Conservation (phyloP, 1,139 yeast species). For the Meyerozyma sp. region DNA sequence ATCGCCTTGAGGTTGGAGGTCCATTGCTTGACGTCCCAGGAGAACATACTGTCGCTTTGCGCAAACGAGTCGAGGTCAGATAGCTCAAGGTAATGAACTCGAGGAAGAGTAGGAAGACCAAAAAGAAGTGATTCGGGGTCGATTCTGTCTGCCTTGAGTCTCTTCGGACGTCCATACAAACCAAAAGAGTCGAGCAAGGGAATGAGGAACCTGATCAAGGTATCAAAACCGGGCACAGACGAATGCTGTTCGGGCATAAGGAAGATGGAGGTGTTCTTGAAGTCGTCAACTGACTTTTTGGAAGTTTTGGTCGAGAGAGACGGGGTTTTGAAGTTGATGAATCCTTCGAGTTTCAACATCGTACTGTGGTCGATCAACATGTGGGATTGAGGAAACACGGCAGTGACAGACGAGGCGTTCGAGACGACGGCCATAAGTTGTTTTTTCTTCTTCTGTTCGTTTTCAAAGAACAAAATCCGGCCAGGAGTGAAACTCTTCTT, state of each 20-base stretch:
- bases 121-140: constrained; percentile 77
- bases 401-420: constrained; percentile 71
- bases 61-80: constrained; percentile 20
- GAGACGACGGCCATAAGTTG: constrained; percentile 75
- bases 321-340: constrained; percentile 56
- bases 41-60: constrained; percentile 6
- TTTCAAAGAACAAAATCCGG: constrained; percentile 58
- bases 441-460: constrained; percentile 59
- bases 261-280: constrained; percentile 77
- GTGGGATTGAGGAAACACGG: constrained; percentile 87
- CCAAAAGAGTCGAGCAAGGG: constrained; percentile 85
- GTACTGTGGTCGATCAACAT: constrained; percentile 80
- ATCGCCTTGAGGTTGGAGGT: constrained; percentile 55
- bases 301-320: constrained; percentile 27
- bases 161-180: constrained; percentile 85
- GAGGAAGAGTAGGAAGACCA: constrained; percentile 88
- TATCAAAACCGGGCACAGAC: constrained; percentile 91
- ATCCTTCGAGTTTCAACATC: constrained; percentile 82
- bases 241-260: constrained; percentile 94
- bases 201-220: constrained; percentile 78
- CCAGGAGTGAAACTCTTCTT: constrained; percentile 45
- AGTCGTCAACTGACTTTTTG: constrained; percentile 45
- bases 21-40: constrained; percentile 76
- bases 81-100: constrained; percentile 66
- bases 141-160: constrained; percentile 81